Base-by-base conservation (phyloP, 192 early-diverging fungal genomes). In the Entomortierella parvispora region DNA sequence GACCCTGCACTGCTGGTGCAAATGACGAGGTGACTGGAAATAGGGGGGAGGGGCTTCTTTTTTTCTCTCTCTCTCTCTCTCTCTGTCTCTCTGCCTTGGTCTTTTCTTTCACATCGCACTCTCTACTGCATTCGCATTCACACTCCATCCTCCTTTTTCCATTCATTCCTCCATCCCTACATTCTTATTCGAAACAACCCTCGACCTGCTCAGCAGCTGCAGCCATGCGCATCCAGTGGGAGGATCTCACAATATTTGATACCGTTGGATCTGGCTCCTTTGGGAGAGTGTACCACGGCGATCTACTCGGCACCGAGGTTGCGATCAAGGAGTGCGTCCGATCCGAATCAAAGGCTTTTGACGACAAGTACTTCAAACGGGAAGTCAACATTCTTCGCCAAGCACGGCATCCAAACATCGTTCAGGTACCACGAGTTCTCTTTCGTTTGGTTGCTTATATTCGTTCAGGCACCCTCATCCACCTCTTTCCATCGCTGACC, bases 291-390 rank as follows among this genome's bases (percentile, higher is more conserved):
- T 77, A 58, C 22, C 74, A 77, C 20, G 65, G 74, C 2, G 74
- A 77, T 28, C 66, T 77, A 8, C 74, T 77, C 23, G 74, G 74
- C 1, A 77, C 74, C 8, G 74, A 77, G 37, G 74, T 77, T 2
- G 74, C 74, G 20, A 77, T 77, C 54, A 77, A 77, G 55, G 74
- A 77, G 34, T 77, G 74, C 49, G 65, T 77, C 23, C 52, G 74
- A 29, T 68, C 65, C 37, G 53, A 77, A 15, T 77, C 74, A 25
- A 57, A 47, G 15, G 74, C 74, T 18, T 77, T 77, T 68, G 74
- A 77, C 51, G 74, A 77, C 62, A 77, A 77, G 49, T 77, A 77
- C 55, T 77, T 64, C 42, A 77, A 68, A 44, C 74, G 74, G 6
- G 74, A 77, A 40, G 74, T 77, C 12, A 60, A 77, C 29, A 77